Base-by-base conservation (phyloP, 805 yeast species). In the Spathaspora boniae region DNA sequence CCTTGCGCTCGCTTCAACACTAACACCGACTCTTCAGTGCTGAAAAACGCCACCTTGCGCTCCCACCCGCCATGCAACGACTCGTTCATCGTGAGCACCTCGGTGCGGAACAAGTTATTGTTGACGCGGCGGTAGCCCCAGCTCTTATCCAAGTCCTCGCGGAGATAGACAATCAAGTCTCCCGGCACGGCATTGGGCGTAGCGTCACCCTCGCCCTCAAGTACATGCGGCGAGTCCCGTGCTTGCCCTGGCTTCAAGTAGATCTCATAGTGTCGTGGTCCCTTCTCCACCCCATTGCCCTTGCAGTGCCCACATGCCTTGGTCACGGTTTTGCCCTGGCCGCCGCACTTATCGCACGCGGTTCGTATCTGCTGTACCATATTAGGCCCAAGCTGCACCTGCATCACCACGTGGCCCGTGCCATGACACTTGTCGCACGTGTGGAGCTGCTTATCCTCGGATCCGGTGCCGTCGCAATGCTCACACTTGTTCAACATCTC, bases 41-140 rank as follows among this genome's bases (percentile, higher is more conserved):
- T 96, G 36, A 93, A 72, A 43, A 79, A 82, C 27, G 70, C 73
- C 17, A 93, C 68, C 5, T 59, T 58, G 36, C 96, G 69, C 25
- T 59, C 51, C 98, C 98, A 93, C 12, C 81, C 86, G 12, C 98
- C 98, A 5, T 50, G 33, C 6, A 77, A 32, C 0, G 97, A 84
- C 56, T 93, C 96, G 36, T 72, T 68, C 33, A 80, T 65, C 2
- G 83, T 72, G 20, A 93, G 54, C 1, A 77, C 80, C 54, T 93
- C 98, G 0, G 87, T 84, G 41, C 98, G 68, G 63, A 81, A 89
- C 44, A 93, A 62, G 49, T 83, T 68, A 43, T 71, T 56, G 24
- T 85, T 85, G 41, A 87, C 72, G 47, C 98, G 74, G 58, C 96
- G 74, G 62, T 80, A 93, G 6, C 98, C 98, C 74, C 86, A 54